A percentile compares a stretch with the other conserved stretches of the same genome.
Conservation (phyloP, 768 basidiomycete genomes). For the Jaapia argillacea region DNA sequence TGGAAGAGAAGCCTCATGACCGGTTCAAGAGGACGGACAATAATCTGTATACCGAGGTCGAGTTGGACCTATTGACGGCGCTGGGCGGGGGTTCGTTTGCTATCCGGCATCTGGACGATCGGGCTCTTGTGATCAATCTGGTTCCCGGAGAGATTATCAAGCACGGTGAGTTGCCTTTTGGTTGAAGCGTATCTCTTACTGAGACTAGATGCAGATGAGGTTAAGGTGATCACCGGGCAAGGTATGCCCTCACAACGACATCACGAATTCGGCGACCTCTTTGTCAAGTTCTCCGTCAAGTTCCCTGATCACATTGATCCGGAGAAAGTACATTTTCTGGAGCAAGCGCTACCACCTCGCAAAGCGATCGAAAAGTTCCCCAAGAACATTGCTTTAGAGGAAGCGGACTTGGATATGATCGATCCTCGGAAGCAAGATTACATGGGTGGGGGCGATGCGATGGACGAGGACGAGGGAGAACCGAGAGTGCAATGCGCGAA, state of each 20-base stretch:
- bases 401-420: slow-evolving; percentile 73
- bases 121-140: slow-evolving; percentile 74
- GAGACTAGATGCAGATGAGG: slow-evolving; percentile 42
- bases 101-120: slow-evolving; percentile 91
- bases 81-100: slow-evolving; percentile 85
- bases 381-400: slow-evolving; percentile 67
- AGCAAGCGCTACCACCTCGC: slow-evolving; percentile 79
- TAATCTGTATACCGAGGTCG: slow-evolving; percentile 78
- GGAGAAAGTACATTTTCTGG: slow-evolving; percentile 58
- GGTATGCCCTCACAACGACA: slow-evolving; percentile 99
- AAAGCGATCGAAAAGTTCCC: slow-evolving; percentile 52
- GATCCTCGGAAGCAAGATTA: slow-evolving; percentile 53
- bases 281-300: slow-evolving; percentile 73
- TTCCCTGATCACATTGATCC: slow-evolving; percentile 83
- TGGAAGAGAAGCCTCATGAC: slow-evolving; percentile 89
- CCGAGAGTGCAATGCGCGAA: slow-evolving; percentile 95
- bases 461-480: slow-evolving; percentile 87
- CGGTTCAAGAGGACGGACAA: slow-evolving; percentile 83
- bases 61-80: slow-evolving; percentile 89
- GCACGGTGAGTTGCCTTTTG: slow-evolving; percentile 51
- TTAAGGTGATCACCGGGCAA: slow-evolving; percentile 89
- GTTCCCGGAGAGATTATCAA: slow-evolving; percentile 88
- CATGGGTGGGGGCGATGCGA: slow-evolving; percentile 52
- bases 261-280: slow-evolving; percentile 93
- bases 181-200: not conserved